Evolutionary conservation across 495 filamentous ascomycete genomes (phyloP).

Genomic region (Xylaria flabelliformis): DNA sequence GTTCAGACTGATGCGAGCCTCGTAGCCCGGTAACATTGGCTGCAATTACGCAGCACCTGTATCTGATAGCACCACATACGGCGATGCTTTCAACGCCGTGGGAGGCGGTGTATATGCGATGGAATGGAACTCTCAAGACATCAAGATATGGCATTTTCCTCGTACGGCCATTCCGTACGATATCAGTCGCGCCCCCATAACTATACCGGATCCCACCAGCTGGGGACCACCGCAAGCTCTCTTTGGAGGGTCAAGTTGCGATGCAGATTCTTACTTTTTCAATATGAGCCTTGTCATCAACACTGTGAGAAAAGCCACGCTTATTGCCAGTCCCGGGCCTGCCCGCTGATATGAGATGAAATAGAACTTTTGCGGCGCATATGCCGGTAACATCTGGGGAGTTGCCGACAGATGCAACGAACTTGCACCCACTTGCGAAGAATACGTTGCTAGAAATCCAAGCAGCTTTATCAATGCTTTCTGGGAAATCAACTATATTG

Average conservation of each 20-base stretch:
- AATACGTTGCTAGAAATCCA: constrained; percentile 70
- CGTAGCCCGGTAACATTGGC: constrained; percentile 34
- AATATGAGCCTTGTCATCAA: constrained; percentile 41
- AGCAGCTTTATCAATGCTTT: constrained; percentile 64
- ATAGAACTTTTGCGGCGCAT: constrained; percentile 82
- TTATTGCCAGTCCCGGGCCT: too few relatives aligned
- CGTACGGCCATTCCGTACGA: constrained; percentile 65
- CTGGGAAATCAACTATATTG: constrained; percentile 75
- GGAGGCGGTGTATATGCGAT: constrained; percentile 72
- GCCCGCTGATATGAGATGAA: constrained; percentile 10
- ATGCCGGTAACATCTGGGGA: constrained; percentile 73
- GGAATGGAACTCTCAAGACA: constrained; percentile 64
- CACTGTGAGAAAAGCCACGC: constrained; percentile 26
- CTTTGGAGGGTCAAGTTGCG: constrained; percentile 38
- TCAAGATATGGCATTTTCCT: constrained; percentile 77
- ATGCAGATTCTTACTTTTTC: constrained; percentile 36
- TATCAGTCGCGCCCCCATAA: constrained; percentile 49
- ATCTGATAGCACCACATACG: constrained; percentile 54
- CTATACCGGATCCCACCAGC: constrained; percentile 60
- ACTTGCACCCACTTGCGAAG: constrained; percentile 61
- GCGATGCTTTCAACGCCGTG: constrained; percentile 67
- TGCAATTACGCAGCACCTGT: constrained; percentile 36
- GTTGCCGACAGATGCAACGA: constrained; percentile 45
- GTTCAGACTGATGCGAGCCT: constrained; percentile 9
- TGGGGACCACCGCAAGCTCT: constrained; percentile 65